phyloP scores from a whole-genome alignment of 768 basidiomycete genomes.

The Pholiota molesta region DNA sequence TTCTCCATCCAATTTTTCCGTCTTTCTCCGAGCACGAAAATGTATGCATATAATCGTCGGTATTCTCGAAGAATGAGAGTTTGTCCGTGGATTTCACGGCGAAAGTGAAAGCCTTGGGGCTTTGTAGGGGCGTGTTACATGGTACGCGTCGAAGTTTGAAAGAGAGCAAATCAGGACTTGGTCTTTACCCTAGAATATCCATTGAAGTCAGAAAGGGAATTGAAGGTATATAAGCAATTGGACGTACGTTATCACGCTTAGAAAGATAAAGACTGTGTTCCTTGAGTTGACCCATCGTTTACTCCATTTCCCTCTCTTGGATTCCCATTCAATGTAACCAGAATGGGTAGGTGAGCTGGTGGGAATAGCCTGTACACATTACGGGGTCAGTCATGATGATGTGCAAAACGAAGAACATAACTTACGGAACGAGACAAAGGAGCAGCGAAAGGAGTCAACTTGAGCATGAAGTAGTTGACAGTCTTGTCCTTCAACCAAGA shows the following conservation, averaged over 20 bases:
- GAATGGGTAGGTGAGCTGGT: conserved; percentile 48
- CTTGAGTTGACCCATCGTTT: conserved; percentile 89
- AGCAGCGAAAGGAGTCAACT: conserved; percentile 66
- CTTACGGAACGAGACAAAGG: conserved; percentile 63
- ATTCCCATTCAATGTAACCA: conserved; percentile 86
- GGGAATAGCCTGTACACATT: conserved; percentile 37
- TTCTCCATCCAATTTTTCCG: conserved; percentile 80
- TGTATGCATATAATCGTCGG: conserved; percentile 84
- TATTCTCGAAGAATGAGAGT: conserved; percentile 83
- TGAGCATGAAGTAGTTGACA: conserved; percentile 81
- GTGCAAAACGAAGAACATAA: conserved; percentile 18
- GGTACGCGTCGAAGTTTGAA: conserved; percentile 88
- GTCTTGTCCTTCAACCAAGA: conserved; percentile 89
- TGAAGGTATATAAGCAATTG: background rate
- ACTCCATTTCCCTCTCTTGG: conserved; percentile 92
- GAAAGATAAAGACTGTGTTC: conserved; percentile 87
- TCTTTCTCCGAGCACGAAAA: conserved; percentile 80
- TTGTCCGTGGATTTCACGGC: conserved; percentile 90
- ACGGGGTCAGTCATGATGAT: background rate
- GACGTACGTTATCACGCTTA: conserved; percentile 83
- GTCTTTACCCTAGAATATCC: conserved; percentile 71
- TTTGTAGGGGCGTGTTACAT: conserved; percentile 74
- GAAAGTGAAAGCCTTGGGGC: conserved; percentile 87
- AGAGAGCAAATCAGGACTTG: conserved; percentile 80
- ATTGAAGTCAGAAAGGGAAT: conserved; percentile 1